Base-by-base conservation (phyloP, 306 rosid genomes). In the Cucurbita moschata region DNA sequence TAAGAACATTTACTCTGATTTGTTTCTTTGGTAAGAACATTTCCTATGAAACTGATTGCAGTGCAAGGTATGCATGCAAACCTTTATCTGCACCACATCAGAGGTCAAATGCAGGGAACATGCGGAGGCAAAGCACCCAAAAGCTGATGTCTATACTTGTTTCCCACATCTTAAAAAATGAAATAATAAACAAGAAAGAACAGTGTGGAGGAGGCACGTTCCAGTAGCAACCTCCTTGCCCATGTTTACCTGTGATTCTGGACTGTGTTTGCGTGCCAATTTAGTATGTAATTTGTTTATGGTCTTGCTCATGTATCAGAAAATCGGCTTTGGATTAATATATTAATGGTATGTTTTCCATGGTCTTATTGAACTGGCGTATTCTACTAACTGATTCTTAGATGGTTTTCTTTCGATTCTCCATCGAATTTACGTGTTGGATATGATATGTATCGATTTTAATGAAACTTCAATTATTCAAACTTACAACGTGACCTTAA, bases 41-140 rank as follows among this genome's bases (percentile, higher is more conserved):
- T 13, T 35, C 35, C 43, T 35, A 5, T 60, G 66, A 30, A 60
- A 60, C 43, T 35, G 43, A 57, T 30, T 77, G 86, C 79, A 87
- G 88, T 85, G 91, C 82, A 87, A 83, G 78, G 91, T 85, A 38
- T 87, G 91, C 77, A 83, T 87, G 91, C 91, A 87, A 72, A 84
- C 85, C 49, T 87, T 87, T 78, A 87, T 84, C 4, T 85, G 91
- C 81, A 87, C 87, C 44, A 85, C 88, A 4, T 49, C 87, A 4
- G 88, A 85, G 81, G 88, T 85, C 73, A 85, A 87, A 73, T 87
- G 91, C 84, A 81, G 85, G 77, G 89, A 87, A 79, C 90, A 86
- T 39, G 88, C 88, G 5, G 90, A 84, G 69, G 87, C 90, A 16
- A 86, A 83, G 64, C 91, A 87, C 75, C 86, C 91, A 26, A 85